Evolutionary conservation across 345 rosid species (phyloP), one percentile per base, ranked within the genome.

Genomic region (Hypericum perforatum): DNA sequence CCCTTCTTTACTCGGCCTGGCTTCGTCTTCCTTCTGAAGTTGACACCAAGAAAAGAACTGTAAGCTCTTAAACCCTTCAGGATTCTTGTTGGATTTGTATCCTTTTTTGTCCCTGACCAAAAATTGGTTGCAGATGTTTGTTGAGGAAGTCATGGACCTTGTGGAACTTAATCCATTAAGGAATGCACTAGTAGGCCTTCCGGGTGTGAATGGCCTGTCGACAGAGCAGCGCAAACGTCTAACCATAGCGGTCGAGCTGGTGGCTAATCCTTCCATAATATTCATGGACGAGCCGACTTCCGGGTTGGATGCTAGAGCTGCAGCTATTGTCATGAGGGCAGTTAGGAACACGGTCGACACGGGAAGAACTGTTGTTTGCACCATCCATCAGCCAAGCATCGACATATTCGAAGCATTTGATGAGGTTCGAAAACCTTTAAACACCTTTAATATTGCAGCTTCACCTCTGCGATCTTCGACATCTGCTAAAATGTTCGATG

Each of bases 251-350:
- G 70, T 60, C 1, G 70, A 66, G 64, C 61, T 66, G 6, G 70
- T 66, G 5, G 60, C 70, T 1, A 65, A 59, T 22, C 70, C 64
- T 3, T 65, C 64, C 9, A 60, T 65, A 16, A 54, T 66, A 15
- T 66, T 60, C 52, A 66, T 66, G 70, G 65, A 66, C 12, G 70
- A 66, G 64, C 70, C 70, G 42, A 60, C 65, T 29, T 66, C 65
- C 9, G 70, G 70, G 5, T 48, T 66, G 11, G 70, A 66, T 43
- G 60, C 70, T 16, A 43, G 65, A 54, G 65, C 70, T 14, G 70
- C 70, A 32, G 70, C 70, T 10, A 45, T 66, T 10, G 61, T 66
- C 15, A 52, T 52, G 55, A 52, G 55, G 38, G 38, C 55, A 9
- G 55, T 52, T 0, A 36, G 55, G 13, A 52, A 52, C 55, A 52